These are phyloP conservation scores for Yamadazyma oceani DNA, from an alignment of 1,139 yeast species.

Conservation along the genomic window DNA sequence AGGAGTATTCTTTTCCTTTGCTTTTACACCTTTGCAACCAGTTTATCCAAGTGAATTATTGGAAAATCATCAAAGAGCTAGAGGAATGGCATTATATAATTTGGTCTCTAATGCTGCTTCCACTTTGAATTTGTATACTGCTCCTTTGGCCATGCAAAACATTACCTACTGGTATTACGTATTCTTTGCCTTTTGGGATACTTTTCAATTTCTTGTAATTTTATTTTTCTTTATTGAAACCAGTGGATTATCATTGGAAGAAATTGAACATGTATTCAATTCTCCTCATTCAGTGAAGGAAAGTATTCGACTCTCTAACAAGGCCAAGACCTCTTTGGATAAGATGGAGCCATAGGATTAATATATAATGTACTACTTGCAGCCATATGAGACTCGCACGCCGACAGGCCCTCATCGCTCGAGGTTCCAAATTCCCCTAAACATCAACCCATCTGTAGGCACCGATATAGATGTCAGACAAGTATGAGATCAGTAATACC, in stretches of 20 bases:
- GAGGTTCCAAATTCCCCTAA: no score
- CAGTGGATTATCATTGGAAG: conserved; percentile 27
- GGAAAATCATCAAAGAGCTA: conserved; percentile 18
- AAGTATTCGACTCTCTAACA: conserved; percentile 11
- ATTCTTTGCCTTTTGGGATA: conserved; percentile 21
- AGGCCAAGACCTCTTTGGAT: conserved; percentile 4
- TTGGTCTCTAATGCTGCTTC: conserved; percentile 18
- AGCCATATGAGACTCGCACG: no score
- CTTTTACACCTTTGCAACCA: conserved; percentile 22
- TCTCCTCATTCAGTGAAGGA: conserved; percentile 10
- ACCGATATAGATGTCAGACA: no score
- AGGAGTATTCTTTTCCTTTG: conserved; percentile 21
- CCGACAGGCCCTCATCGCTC: no score
- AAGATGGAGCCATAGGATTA: no score
- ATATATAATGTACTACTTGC: no score
- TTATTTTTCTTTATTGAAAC: conserved; percentile 32
- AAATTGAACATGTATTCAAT: conserved; percentile 23
- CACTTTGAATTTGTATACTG: conserved; percentile 20
- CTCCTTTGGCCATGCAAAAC: conserved; percentile 23
- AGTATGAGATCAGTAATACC: conserved; percentile 1
- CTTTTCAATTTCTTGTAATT: conserved; percentile 18
- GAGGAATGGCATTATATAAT: conserved; percentile 17
- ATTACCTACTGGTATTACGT: conserved; percentile 22
- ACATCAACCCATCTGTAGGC: background rate
- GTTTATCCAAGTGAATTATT: conserved; percentile 22